Conservation (phyloP, 2,329 filamentous ascomycete species). For the Nemania sp. region DNA sequence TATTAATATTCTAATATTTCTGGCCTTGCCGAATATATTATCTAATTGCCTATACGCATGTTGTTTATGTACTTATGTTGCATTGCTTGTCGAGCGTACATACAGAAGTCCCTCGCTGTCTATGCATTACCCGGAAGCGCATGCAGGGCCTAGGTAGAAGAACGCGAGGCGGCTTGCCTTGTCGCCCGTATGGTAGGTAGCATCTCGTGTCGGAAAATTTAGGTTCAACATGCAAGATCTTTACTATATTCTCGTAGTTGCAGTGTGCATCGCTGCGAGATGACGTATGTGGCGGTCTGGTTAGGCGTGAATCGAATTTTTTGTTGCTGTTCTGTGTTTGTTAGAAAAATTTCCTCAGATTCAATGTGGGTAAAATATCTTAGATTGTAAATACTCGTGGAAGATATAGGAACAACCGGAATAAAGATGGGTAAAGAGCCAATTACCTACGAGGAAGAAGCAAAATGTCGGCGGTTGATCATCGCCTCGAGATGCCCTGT, state of each 20-base stretch:
- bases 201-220: slow-evolving; percentile 16
- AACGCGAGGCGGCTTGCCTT: background rate
- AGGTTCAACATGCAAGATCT: slow-evolving; percentile 25
- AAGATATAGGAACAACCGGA: background rate
- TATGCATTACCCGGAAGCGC: background rate
- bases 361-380: background rate
- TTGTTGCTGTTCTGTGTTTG: background rate
- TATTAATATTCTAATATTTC: background rate
- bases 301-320: background rate
- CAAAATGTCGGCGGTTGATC: too few species aligned
- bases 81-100: background rate
- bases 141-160: background rate
- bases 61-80: background rate
- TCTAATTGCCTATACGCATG: background rate
- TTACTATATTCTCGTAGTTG: slow-evolving; percentile 20
- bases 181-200: background rate
- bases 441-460: background rate
- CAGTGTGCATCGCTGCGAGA: slow-evolving; percentile 21
- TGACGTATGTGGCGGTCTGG: slow-evolving; percentile 29
- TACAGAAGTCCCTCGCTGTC: background rate
- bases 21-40: background rate
- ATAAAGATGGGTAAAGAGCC: background rate
- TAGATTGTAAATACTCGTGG: too few species aligned
- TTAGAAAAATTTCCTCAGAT: background rate
- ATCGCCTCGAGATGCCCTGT: too few species aligned